Percentiles rank a stretch among this genome's conserved stretches.
These are phyloP conservation scores for Citrus australasica DNA, from an alignment of 345 rosid genomes.

Conservation along the genomic window DNA sequence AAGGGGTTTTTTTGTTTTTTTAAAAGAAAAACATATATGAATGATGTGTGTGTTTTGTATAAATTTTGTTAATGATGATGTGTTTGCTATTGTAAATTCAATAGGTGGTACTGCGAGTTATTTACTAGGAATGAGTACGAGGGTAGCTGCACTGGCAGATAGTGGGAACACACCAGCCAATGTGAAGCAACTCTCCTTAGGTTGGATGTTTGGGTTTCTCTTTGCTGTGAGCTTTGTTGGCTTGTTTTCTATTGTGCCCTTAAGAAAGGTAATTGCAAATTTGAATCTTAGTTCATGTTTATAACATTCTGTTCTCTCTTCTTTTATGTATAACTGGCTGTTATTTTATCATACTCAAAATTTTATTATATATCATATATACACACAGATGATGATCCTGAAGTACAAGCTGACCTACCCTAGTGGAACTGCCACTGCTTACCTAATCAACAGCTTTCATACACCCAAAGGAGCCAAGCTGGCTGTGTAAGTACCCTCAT, in stretches of 20 bases:
- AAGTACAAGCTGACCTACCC: constrained; percentile 84
- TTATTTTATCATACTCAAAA: too few species aligned
- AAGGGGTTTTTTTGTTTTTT: too few species aligned
- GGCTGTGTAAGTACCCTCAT: constrained; percentile 49
- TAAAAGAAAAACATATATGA: too few species aligned
- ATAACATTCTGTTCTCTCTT: neutral
- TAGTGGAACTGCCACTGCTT: constrained; percentile 92
- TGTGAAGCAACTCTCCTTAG: constrained; percentile 55
- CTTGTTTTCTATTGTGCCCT: constrained; percentile 72
- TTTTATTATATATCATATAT: too few species aligned
- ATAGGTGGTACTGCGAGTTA: constrained; percentile 86
- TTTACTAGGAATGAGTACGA: constrained; percentile 67
- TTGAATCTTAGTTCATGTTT: too few species aligned
- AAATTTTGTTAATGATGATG: too few species aligned
- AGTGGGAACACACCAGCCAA: constrained; percentile 48
- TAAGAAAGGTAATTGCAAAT: constrained; percentile 54
- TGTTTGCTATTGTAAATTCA: neutral
- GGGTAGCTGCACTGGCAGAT: constrained; percentile 49
- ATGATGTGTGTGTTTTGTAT: too few species aligned
- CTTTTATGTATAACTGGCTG: neutral
- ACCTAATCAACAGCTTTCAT: constrained; percentile 87
- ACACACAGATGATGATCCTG: constrained; percentile 62
- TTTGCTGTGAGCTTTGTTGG: constrained; percentile 86
- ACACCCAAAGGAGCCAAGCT: constrained; percentile 88
- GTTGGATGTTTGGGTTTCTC: constrained; percentile 81